A percentile compares a stretch with the other conserved stretches of the same genome.
Conservation (phyloP, 108 stramenopile species). For the Chaetoceros muelleri region DNA sequence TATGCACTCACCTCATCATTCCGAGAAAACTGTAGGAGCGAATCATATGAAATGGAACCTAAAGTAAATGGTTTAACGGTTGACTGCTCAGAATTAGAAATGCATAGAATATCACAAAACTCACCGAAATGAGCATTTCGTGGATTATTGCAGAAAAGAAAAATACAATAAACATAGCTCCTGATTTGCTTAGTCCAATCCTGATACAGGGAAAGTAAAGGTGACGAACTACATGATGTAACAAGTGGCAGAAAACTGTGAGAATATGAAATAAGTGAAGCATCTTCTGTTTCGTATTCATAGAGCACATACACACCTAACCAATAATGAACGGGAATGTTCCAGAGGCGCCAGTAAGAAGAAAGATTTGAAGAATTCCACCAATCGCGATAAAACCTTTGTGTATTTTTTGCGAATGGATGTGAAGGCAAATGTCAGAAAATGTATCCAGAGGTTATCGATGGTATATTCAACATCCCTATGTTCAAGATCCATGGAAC, state of each 20-base stretch:
- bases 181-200: constrained; percentile 45
- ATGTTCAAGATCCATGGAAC: too few relatives aligned
- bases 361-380: constrained; percentile 86
- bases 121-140: constrained; percentile 79
- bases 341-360: constrained; percentile 90
- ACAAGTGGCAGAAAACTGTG: too few relatives aligned
- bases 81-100: too few relatives aligned
- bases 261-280: background rate
- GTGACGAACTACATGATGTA: constrained; percentile 67
- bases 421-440: too few relatives aligned
- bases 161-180: constrained; percentile 76
- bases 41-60: constrained; percentile 83
- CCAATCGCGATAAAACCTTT: constrained; percentile 29
- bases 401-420: too few relatives aligned
- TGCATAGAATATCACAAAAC: too few relatives aligned
- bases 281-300: background rate
- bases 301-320: constrained; percentile 10
- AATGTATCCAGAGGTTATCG: too few relatives aligned
- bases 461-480: too few relatives aligned
- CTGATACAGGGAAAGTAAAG: constrained; percentile 82
- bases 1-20: constrained; percentile 65
- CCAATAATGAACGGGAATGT: constrained; percentile 94
- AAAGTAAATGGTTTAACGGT: too few relatives aligned
- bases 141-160: constrained; percentile 85
- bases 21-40: constrained; percentile 74